Conservation (phyloP, 257 asterid genomes). For the Jaltomata sinuosa region DNA sequence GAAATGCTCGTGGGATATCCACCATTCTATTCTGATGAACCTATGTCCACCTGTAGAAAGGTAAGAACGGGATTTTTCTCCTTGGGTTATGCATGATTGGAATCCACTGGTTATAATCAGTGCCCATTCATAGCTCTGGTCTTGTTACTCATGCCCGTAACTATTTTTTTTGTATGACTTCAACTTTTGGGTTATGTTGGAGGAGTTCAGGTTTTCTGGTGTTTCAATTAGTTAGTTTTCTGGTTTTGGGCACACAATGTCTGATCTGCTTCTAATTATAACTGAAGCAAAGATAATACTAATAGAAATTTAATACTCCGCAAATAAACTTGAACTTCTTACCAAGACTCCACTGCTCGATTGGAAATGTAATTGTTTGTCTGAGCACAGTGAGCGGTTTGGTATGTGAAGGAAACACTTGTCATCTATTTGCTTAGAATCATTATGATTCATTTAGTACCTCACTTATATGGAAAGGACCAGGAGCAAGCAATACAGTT, state of each 20-base stretch:
- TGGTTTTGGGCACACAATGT: neutral
- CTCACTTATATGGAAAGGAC: neutral
- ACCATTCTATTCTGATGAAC: conserved; percentile 96
- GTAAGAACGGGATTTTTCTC: conserved; percentile 17
- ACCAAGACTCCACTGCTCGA: neutral
- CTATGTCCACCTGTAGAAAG: conserved; percentile 95
- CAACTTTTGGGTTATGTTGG: neutral
- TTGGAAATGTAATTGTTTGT: neutral
- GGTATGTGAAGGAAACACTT: neutral
- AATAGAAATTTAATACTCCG: neutral
- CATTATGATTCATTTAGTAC: neutral
- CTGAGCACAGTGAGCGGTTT: neutral
- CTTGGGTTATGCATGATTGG: neutral
- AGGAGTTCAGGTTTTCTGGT: neutral
- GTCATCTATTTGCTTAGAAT: neutral
- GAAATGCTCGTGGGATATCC: conserved; percentile 99
- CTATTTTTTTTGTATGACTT: neutral
- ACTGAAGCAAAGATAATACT: neutral
- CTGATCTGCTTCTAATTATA: neutral
- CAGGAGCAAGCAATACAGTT: neutral
- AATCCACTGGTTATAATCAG: neutral
- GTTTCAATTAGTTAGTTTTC: no score
- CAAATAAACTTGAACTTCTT: neutral
- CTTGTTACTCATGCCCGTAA: neutral
- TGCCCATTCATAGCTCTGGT: neutral